Base-by-base conservation (phyloP, 2,329 filamentous ascomycete genomes). In the Alternaria brassicicola region DNA sequence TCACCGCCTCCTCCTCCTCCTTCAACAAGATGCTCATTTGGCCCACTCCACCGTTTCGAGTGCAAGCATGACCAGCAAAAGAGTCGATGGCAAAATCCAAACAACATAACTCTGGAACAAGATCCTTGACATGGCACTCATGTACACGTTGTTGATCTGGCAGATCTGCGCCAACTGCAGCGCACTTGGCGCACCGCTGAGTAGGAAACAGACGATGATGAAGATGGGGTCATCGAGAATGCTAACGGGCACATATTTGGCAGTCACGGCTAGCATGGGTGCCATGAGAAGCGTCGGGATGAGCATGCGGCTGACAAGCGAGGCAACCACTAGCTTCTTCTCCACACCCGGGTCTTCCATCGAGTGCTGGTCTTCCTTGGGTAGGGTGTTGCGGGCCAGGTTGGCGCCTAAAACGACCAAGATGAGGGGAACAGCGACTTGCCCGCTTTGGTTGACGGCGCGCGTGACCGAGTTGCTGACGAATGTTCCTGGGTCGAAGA, bases 171-270 rank as follows among this genome's bases (percentile, higher is more conserved):
- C 94, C 72, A 99, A 82, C 79, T 99, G 95, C 64, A 99, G 83
- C 25, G 95, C 95, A 63, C 90, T 96, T 6, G 95, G 95, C 3
- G 95, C 95, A 33, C 95, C 95, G 0, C 92, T 94, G 66, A 99
- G 89, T 64, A 99, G 83, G 84, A 98, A 99, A 80, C 93, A 97
- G 33, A 99, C 95, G 67, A 99, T 92, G 67, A 99, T 89, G 78
- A 99, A 99, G 70, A 99, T 99, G 9, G 95, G 95, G 74, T 99
- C 95, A 75, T 96, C 95, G 31, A 99, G 83, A 68, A 99, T 98
- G 81, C 91, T 96, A 72, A 99, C 85, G 3, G 92, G 92, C 25
- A 97, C 86, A 72, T 89, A 97, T 76, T 97, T 98, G 58, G 95
- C 95, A 43, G 90, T 85, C 15, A 98, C 63, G 0, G 94, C 94